phyloP scores from a whole-genome alignment of 441 rosid genomes.

The Populus hybrid region DNA sequence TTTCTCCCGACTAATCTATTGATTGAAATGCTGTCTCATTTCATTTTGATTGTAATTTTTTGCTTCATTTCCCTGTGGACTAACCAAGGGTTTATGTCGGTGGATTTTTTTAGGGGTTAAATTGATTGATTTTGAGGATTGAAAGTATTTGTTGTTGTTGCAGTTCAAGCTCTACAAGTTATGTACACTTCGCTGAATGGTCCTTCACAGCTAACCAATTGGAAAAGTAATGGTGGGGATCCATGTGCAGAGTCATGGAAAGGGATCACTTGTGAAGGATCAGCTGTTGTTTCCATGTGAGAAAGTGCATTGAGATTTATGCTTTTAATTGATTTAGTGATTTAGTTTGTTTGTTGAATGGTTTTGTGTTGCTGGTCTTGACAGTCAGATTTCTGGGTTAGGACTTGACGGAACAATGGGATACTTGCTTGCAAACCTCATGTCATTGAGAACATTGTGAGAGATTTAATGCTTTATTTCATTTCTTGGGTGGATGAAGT shows the following conservation, averaged over 20 bases:
- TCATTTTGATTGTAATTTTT: neutral
- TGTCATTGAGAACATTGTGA: slow-evolving; percentile 75
- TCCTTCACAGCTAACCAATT: slow-evolving; percentile 77
- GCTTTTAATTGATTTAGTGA: neutral
- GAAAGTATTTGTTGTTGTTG: slow-evolving; percentile 9
- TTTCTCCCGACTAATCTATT: neutral
- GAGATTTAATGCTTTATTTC: slow-evolving; percentile 13
- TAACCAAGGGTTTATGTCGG: neutral
- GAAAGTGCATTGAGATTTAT: slow-evolving; percentile 9
- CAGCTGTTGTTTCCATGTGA: slow-evolving; percentile 88
- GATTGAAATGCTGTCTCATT: slow-evolving; percentile 3
- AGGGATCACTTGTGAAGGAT: slow-evolving; percentile 81
- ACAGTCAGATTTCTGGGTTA: slow-evolving; percentile 74
- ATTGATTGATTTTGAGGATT: slow-evolving; percentile 1
- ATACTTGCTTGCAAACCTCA: slow-evolving; percentile 69
- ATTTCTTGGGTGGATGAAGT: slow-evolving; percentile 7
- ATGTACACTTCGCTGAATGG: slow-evolving; percentile 72
- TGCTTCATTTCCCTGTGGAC: neutral
- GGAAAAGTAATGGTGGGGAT: slow-evolving; percentile 83
- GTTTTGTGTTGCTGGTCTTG: slow-evolving; percentile 17
- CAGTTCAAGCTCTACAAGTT: slow-evolving; percentile 92
- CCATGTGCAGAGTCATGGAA: slow-evolving; percentile 97
- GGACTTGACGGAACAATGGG: slow-evolving; percentile 87
- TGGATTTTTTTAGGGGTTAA: neutral
- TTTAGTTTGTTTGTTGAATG: slow-evolving; percentile 12